Percentiles rank a stretch among this genome's conserved stretches.
Evolutionary conservation across 192 early-diverging fungal species (phyloP).

Genomic region (Spizellomyces punctatus): DNA sequence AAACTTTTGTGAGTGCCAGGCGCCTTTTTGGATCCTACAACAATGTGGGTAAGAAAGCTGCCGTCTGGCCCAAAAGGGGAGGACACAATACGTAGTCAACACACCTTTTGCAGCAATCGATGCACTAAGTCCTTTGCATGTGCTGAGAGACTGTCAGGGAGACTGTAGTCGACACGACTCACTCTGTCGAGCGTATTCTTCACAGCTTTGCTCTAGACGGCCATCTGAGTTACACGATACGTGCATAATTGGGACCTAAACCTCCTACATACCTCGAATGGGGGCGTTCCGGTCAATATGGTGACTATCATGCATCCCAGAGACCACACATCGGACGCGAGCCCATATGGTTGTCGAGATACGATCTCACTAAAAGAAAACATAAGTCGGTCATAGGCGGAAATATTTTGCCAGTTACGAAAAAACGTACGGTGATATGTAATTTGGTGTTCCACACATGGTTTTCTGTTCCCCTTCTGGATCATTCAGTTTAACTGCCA

Average conservation of each 20-base stretch:
- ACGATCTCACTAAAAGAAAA: slow-evolving; percentile 61
- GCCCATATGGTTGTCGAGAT: slow-evolving; percentile 69
- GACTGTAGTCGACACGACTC: slow-evolving; percentile 48
- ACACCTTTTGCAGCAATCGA: slow-evolving; percentile 56
- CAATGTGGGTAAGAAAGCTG: background rate
- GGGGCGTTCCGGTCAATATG: slow-evolving; percentile 69
- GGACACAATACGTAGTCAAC: too few species aligned
- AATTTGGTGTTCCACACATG: slow-evolving; percentile 79
- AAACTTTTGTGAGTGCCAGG: slow-evolving; percentile 48
- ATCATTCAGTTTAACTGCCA: slow-evolving; percentile 58
- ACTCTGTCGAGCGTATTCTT: slow-evolving; percentile 63
- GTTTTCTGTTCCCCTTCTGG: slow-evolving; percentile 66
- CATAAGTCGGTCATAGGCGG: background rate
- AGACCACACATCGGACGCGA: slow-evolving; percentile 76
- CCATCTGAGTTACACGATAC: slow-evolving; percentile 1
- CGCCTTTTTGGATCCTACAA: slow-evolving; percentile 56
- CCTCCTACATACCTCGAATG: slow-evolving; percentile 56
- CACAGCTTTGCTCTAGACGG: slow-evolving; percentile 42
- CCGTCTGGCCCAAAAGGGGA: too few species aligned
- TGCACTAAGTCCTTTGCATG: slow-evolving; percentile 60
- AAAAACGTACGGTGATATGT: slow-evolving; percentile 69
- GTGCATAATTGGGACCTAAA: background rate
- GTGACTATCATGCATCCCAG: slow-evolving; percentile 77
- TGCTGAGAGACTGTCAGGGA: slow-evolving; percentile 57
- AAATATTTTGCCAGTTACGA: background rate